Percentiles rank a stretch among this genome's conserved stretches.
These are phyloP conservation scores for Monosporascus ibericus DNA, from an alignment of 2,329 filamentous ascomycete species.

Conservation along the genomic window DNA sequence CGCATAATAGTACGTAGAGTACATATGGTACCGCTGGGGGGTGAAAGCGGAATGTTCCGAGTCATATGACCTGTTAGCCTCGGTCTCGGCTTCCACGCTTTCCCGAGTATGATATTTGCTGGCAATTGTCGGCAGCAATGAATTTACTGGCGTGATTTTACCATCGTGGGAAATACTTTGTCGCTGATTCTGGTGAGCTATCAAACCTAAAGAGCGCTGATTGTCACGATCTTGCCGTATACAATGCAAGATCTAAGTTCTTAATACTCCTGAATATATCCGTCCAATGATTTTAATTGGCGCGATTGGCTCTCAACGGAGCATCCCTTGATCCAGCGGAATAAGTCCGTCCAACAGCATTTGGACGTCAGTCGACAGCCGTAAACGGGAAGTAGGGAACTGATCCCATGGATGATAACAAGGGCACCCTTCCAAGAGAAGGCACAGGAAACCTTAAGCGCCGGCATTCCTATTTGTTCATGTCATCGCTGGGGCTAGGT, in stretches of 20 bases:
- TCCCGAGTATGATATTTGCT: neutral
- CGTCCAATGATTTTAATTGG: no score
- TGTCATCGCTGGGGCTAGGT: neutral
- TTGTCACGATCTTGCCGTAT: no score
- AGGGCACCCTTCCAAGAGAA: no score
- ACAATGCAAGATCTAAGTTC: no score
- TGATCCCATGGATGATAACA: no score
- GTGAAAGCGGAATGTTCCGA: neutral
- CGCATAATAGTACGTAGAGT: neutral
- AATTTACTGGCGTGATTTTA: neutral
- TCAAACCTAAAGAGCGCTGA: neutral
- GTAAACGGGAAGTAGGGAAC: no score
- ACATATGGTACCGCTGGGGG: neutral
- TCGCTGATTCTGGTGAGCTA: neutral
- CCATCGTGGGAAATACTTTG: neutral
- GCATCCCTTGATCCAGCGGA: no score
- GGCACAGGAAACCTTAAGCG: neutral
- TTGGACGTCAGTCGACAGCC: no score
- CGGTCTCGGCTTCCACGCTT: neutral
- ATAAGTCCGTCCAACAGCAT: no score
- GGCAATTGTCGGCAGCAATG: neutral
- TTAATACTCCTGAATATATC: no score
- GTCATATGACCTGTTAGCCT: neutral
- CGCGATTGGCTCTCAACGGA: no score
- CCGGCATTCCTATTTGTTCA: neutral